phyloP scores from a whole-genome alignment of 2,329 filamentous ascomycete genomes.

The Nemania sp. region DNA sequence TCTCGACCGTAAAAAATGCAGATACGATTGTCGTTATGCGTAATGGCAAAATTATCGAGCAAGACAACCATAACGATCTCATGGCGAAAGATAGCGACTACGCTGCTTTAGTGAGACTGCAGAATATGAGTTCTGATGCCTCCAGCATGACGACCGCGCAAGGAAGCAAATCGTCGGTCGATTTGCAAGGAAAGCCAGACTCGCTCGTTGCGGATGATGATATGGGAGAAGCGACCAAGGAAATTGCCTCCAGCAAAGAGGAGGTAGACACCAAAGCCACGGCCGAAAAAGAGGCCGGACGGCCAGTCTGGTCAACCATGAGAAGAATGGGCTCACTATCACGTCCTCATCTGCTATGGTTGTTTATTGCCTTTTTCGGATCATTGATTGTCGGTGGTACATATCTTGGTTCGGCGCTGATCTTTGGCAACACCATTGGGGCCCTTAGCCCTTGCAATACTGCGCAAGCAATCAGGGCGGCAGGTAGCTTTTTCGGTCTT shows the following conservation, averaged over 20 bases:
- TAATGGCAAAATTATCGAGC: conserved; percentile 61
- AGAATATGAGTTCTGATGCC: conserved; percentile 41
- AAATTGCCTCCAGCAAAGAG: conserved; percentile 14
- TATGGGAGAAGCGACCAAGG: conserved; percentile 15
- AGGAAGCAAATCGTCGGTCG: conserved; percentile 39
- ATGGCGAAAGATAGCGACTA: conserved; percentile 45
- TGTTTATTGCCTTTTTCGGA: conserved; percentile 47
- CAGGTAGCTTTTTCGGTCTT: conserved; percentile 44
- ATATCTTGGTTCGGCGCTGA: conserved; percentile 57
- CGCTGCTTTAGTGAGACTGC: conserved; percentile 38
- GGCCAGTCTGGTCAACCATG: conserved; percentile 44
- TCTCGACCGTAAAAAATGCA: conserved; percentile 63
- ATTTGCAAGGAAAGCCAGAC: conserved; percentile 37
- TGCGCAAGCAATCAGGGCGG: conserved; percentile 41
- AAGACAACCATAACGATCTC: conserved; percentile 63
- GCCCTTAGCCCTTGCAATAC: conserved; percentile 54
- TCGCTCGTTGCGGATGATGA: conserved; percentile 20
- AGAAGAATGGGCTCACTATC: conserved; percentile 44
- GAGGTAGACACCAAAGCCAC: conserved; percentile 15
- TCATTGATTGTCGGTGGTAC: conserved; percentile 59
- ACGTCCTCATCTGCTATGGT: conserved; percentile 44
- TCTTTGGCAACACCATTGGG: conserved; percentile 56
- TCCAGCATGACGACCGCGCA: conserved; percentile 38
- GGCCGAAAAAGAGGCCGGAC: conserved; percentile 15
- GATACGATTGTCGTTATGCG: conserved; percentile 68